A percentile compares a stretch with the other conserved stretches of the same genome.
Evolutionary conservation across 2,329 filamentous ascomycete genomes (phyloP).

Genomic region (Ophiocordyceps camponoti-saundersi): DNA sequence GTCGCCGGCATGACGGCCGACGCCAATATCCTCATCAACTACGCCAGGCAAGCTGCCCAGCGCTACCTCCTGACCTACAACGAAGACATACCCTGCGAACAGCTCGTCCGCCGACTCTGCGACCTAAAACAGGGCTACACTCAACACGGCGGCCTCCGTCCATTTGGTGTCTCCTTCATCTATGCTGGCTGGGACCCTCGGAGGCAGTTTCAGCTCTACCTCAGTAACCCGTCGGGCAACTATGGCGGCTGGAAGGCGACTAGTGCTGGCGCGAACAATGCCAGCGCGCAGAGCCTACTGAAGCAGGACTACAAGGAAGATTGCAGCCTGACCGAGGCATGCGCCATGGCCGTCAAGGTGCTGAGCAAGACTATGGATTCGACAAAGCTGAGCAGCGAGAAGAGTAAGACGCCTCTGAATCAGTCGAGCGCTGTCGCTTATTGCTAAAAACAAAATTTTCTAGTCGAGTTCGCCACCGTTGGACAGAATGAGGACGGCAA

Average conservation of each 20-base stretch:
- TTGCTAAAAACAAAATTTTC: slow-evolving; percentile 4
- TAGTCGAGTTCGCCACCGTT: slow-evolving; percentile 96
- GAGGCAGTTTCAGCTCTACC: slow-evolving; percentile 94
- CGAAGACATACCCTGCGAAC: slow-evolving; percentile 98
- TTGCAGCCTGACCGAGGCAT: slow-evolving; percentile 88
- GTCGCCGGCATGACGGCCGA: slow-evolving; percentile 98
- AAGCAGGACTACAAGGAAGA: slow-evolving; percentile 99
- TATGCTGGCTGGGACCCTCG: slow-evolving; percentile 96
- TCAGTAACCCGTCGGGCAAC: slow-evolving; percentile 97
- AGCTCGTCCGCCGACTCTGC: slow-evolving; percentile 89
- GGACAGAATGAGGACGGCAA: slow-evolving; percentile 88
- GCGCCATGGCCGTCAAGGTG: slow-evolving; percentile 94
- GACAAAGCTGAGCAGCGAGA: slow-evolving; percentile 96
- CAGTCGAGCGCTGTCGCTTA: slow-evolving; percentile 4
- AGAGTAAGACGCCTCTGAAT: slow-evolving; percentile 47
- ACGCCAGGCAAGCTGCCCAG: slow-evolving; percentile 91
- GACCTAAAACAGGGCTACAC: slow-evolving; percentile 99
- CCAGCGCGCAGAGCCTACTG: slow-evolving; percentile 85
- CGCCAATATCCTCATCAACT: slow-evolving; percentile 99
- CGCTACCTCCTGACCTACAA: slow-evolving; percentile 98
- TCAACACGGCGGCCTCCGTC: slow-evolving; percentile 93
- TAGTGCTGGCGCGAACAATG: slow-evolving; percentile 94
- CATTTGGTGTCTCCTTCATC: slow-evolving; percentile 98
- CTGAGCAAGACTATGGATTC: slow-evolving; percentile 99
- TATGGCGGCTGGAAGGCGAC: slow-evolving; percentile 99